A percentile compares a stretch with the other conserved stretches of the same genome.
phyloP scores from a whole-genome alignment of 148 eudicot species.

The Rhododendron williamsianum region DNA sequence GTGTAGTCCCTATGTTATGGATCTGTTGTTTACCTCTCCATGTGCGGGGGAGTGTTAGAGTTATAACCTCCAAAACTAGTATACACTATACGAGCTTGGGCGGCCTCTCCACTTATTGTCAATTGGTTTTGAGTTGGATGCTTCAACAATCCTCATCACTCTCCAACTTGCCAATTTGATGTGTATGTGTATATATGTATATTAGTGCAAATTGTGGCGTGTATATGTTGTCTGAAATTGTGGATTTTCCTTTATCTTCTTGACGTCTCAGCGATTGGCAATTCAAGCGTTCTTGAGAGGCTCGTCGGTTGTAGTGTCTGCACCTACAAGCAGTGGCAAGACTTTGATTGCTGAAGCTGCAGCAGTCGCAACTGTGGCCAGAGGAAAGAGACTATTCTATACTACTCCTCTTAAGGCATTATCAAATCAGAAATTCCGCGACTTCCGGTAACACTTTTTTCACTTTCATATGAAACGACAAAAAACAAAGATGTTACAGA shows the following conservation, averaged over 20 bases:
- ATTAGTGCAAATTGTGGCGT: neutral
- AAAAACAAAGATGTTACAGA: neutral
- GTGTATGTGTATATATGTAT: neutral
- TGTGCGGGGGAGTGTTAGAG: too few relatives aligned
- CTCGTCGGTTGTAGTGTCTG: slow-evolving; percentile 94
- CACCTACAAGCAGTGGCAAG: slow-evolving; percentile 97
- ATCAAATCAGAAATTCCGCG: slow-evolving; percentile 96
- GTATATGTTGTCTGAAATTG: neutral
- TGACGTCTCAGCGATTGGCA: slow-evolving; percentile 47
- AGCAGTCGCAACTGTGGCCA: slow-evolving; percentile 82
- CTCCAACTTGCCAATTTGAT: neutral
- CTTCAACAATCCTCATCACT: too few relatives aligned
- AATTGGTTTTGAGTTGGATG: too few relatives aligned
- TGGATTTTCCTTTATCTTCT: slow-evolving; percentile 1
- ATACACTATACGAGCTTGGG: too few relatives aligned
- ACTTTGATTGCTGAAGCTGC: slow-evolving; percentile 97
- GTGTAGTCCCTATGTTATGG: too few relatives aligned
- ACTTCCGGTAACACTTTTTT: slow-evolving; percentile 52
- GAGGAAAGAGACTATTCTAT: slow-evolving; percentile 77
- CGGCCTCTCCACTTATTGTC: too few relatives aligned
- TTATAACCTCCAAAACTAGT: too few relatives aligned
- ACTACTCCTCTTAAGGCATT: slow-evolving; percentile 96
- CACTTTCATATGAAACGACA: neutral
- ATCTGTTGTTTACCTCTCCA: too few relatives aligned
- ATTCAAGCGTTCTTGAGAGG: slow-evolving; percentile 87